phyloP scores from a whole-genome alignment of 371 early-diverging fungal genomes.

The Apophysomyces ossiformis region DNA sequence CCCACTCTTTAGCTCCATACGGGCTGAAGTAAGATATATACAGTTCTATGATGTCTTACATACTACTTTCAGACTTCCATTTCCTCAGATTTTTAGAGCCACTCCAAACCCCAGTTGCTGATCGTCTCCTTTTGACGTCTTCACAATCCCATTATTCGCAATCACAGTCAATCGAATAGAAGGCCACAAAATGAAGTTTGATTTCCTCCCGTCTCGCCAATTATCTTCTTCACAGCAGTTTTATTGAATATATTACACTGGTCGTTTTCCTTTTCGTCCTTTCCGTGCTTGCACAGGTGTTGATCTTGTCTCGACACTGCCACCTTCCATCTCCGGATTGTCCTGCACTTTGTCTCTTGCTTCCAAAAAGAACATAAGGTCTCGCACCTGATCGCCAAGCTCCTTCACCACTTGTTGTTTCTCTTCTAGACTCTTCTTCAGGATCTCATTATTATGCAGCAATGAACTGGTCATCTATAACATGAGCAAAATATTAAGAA shows the following conservation, averaged over 20 bases:
- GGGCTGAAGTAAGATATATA: no score
- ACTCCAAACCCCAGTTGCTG: no score
- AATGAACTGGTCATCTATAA: slow-evolving; percentile 27
- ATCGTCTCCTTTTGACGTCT: no score
- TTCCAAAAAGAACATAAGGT: slow-evolving; percentile 45
- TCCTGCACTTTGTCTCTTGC: slow-evolving; percentile 36
- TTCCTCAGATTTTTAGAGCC: no score
- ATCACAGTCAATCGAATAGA: no score
- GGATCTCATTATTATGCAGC: slow-evolving; percentile 21
- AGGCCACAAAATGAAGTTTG: no score
- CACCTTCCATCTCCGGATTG: slow-evolving; percentile 36
- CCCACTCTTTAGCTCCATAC: no score
- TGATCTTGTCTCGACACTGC: slow-evolving; percentile 27
- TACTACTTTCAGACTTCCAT: no score
- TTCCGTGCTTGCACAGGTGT: slow-evolving; percentile 1
- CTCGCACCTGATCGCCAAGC: slow-evolving; percentile 40
- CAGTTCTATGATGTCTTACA: no score
- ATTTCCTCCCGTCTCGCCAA: no score
- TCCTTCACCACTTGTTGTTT: slow-evolving; percentile 32
- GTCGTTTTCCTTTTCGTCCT: slow-evolving; percentile 6
- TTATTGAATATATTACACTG: neutral
- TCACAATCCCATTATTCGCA: no score
- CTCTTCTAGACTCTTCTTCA: slow-evolving; percentile 22
- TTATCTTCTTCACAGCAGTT: neutral
- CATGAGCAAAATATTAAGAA: neutral